These are phyloP conservation scores for Emydomyces testavorans DNA, from an alignment of 2,329 filamentous ascomycete species.

Conservation along the genomic window DNA sequence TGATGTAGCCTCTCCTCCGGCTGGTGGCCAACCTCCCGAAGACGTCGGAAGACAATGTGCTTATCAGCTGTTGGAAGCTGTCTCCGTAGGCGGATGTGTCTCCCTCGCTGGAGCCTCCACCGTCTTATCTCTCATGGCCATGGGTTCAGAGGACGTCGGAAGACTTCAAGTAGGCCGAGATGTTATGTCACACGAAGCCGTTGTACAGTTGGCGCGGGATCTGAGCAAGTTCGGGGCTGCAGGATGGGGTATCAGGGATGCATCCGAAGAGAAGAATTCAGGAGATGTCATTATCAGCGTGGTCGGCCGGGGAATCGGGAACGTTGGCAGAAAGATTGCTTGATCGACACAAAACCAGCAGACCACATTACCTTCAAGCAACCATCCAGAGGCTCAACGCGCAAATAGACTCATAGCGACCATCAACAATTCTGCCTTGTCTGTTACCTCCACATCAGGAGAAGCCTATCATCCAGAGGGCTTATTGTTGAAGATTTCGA, in stretches of 20 bases:
- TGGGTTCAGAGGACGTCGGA: slow-evolving; percentile 94
- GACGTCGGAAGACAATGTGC: slow-evolving; percentile 83
- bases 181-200: slow-evolving; percentile 67
- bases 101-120: slow-evolving; percentile 59
- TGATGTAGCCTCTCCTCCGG: slow-evolving; percentile 61
- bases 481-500: no score
- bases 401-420: no score
- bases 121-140: slow-evolving; percentile 83
- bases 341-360: slow-evolving; percentile 27
- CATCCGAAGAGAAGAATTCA: slow-evolving; percentile 50
- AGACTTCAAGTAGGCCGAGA: slow-evolving; percentile 70
- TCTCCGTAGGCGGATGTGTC: slow-evolving; percentile 72
- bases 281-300: slow-evolving; percentile 75
- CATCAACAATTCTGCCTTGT: no score
- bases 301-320: slow-evolving; percentile 85
- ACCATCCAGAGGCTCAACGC: no score
- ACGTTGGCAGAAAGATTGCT: slow-evolving; percentile 82
- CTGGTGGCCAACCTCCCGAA: slow-evolving; percentile 74
- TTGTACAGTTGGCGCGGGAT: slow-evolving; percentile 72
- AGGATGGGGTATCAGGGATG: slow-evolving; percentile 79
- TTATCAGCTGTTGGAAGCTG: slow-evolving; percentile 73
- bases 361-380: neutral
- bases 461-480: no score
- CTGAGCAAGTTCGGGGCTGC: slow-evolving; percentile 78
- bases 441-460: no score